phyloP scores from a whole-genome alignment of 306 rosid genomes.

The Malus sieversii region DNA sequence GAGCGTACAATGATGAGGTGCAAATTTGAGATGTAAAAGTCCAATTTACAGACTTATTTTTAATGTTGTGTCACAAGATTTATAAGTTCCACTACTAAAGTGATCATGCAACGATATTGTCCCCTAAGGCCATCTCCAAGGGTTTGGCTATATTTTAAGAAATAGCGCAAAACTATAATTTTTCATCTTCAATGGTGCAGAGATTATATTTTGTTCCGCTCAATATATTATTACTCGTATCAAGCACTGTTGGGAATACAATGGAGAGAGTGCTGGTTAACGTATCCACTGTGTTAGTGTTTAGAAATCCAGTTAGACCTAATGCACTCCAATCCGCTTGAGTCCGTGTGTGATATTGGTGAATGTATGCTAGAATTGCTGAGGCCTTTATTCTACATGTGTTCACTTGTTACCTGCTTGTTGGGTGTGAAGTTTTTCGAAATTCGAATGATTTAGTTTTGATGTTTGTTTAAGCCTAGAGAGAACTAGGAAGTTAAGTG shows the following conservation, averaged over 20 bases:
- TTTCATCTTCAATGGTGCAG: too few relatives aligned
- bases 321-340: constrained; percentile 53
- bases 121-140: too few relatives aligned
- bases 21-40: too few relatives aligned
- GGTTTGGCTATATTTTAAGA: too few relatives aligned
- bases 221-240: constrained; percentile 64
- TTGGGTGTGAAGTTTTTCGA: neutral
- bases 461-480: neutral
- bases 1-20: too few relatives aligned
- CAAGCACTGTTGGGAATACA: constrained; percentile 97
- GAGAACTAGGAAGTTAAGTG: neutral
- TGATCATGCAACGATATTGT: too few relatives aligned
- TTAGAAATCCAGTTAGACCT: constrained; percentile 79
- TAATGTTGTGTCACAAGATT: too few relatives aligned
- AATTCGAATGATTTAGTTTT: neutral
- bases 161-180: too few relatives aligned
- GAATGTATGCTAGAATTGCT: neutral
- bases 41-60: too few relatives aligned
- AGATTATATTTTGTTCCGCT: too few relatives aligned
- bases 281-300: constrained; percentile 66
- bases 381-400: neutral
- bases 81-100: too few relatives aligned
- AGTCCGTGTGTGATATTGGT: neutral
- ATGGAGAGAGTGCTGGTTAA: constrained; percentile 94
- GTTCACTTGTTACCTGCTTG: neutral